phyloP scores from a whole-genome alignment of 2,329 filamentous ascomycete species.

The Neoscytalidium dimidiatum region DNA sequence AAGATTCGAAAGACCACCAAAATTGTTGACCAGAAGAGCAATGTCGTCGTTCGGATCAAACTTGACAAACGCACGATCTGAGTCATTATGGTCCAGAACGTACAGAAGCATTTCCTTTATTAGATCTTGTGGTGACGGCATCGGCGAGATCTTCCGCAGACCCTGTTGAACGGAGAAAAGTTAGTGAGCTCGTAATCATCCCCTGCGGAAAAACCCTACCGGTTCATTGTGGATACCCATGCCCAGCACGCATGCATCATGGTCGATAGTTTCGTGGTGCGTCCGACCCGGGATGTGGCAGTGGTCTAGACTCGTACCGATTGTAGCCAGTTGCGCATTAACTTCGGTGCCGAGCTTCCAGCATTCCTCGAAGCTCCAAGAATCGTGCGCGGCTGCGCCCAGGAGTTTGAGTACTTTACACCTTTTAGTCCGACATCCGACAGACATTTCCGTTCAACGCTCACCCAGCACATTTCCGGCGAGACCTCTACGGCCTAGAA shows the following conservation, averaged over 20 bases:
- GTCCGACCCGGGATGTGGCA: conserved; percentile 55
- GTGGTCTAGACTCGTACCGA: conserved; percentile 54
- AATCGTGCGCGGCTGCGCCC: conserved; percentile 47
- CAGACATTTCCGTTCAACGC: neutral
- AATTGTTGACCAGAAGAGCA: conserved; percentile 52
- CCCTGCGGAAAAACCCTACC: conserved; percentile 28
- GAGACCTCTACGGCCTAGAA: conserved; percentile 51
- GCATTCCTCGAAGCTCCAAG: conserved; percentile 48
- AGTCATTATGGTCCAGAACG: conserved; percentile 50
- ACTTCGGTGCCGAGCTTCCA: conserved; percentile 47
- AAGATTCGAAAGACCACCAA: conserved; percentile 50
- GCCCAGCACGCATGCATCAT: conserved; percentile 41
- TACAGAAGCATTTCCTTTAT: conserved; percentile 51
- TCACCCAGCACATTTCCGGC: conserved; percentile 45
- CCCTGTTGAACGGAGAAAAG: conserved; percentile 31
- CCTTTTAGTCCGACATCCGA: conserved; percentile 18
- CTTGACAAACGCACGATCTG: conserved; percentile 51
- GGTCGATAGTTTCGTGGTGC: conserved; percentile 51
- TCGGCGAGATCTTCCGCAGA: conserved; percentile 47
- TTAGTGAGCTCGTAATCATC: neutral
- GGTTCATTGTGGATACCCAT: conserved; percentile 58
- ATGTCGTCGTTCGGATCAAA: conserved; percentile 49
- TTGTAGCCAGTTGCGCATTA: conserved; percentile 50
- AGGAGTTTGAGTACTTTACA: conserved; percentile 48
- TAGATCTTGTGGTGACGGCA: conserved; percentile 52